phyloP scores from a whole-genome alignment of 805 yeast species.

The Ogataea minuta region DNA sequence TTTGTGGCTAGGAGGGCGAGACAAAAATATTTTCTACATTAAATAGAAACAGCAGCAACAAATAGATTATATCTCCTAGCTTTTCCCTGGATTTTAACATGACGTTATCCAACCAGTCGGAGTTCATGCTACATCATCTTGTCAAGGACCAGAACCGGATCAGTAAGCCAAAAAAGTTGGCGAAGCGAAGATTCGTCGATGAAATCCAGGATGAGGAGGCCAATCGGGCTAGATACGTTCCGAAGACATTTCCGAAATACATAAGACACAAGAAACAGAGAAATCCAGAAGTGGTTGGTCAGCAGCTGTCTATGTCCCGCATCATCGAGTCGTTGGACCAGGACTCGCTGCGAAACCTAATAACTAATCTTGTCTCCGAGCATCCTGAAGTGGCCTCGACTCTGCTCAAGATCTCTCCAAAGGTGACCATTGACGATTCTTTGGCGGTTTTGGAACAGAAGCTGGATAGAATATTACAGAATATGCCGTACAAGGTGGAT shows the following conservation, averaged over 20 bases:
- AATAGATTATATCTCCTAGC: background rate
- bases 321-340: slow-evolving; percentile 68
- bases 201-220: slow-evolving; percentile 15
- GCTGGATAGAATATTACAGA: slow-evolving; percentile 41
- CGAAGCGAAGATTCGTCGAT: slow-evolving; percentile 20
- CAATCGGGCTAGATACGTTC: slow-evolving; percentile 2
- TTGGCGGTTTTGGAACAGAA: slow-evolving; percentile 48
- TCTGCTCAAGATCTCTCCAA: slow-evolving; percentile 52
- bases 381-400: slow-evolving; percentile 63
- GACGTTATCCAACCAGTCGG: slow-evolving; percentile 2
- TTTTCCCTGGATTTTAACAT: background rate
- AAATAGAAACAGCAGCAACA: slow-evolving; percentile 9
- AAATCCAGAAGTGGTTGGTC: slow-evolving; percentile 46
- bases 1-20: slow-evolving; percentile 11
- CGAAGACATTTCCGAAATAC: slow-evolving; percentile 5
- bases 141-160: slow-evolving; percentile 17
- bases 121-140: slow-evolving; percentile 13
- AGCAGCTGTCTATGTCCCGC: slow-evolving; percentile 59
- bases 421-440: slow-evolving; percentile 53
- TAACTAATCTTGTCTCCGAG: slow-evolving; percentile 49
- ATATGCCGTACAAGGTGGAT: slow-evolving; percentile 77
- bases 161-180: slow-evolving; percentile 19
- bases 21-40: slow-evolving; percentile 5
- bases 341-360: slow-evolving; percentile 48
- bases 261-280: slow-evolving; percentile 35